Conservation (phyloP, 2,329 filamentous ascomycete genomes). For the Monosporascus ibericus region DNA sequence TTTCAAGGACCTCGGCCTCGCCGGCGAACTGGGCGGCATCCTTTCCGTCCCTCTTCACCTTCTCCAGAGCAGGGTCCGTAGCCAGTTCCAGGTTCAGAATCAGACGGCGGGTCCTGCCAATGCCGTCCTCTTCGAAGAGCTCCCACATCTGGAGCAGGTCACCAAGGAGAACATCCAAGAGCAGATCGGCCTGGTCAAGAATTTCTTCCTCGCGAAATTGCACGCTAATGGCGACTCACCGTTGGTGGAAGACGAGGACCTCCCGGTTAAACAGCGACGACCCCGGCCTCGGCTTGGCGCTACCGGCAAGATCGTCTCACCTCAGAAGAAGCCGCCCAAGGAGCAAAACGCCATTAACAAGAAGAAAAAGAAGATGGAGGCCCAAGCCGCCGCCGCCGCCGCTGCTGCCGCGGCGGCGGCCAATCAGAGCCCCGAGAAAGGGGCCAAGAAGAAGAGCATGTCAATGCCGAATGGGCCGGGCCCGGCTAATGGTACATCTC, state of each 20-base stretch:
- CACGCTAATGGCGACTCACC: constrained; percentile 77
- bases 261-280: constrained; percentile 85
- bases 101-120: constrained; percentile 53
- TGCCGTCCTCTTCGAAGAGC: constrained; percentile 58
- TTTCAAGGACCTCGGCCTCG: constrained; percentile 89
- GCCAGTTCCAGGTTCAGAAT: constrained; percentile 72
- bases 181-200: constrained; percentile 82
- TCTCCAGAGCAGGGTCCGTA: constrained; percentile 84
- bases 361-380: constrained; percentile 79
- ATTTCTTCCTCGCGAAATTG: constrained; percentile 87
- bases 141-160: constrained; percentile 68
- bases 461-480: constrained; percentile 25
- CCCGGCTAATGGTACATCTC: constrained; percentile 31
- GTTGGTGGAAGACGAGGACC: constrained; percentile 87
- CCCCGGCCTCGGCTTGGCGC: constrained; percentile 59
- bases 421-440: constrained; percentile 32
- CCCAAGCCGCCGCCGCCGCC: constrained; percentile 43
- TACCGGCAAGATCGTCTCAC: constrained; percentile 80
- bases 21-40: constrained; percentile 83
- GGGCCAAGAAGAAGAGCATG: constrained; percentile 47
- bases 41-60: constrained; percentile 91
- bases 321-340: constrained; percentile 74
- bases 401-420: constrained; percentile 24
- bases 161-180: constrained; percentile 69
- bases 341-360: constrained; percentile 80